These are phyloP conservation scores for Candida xiaguanensis DNA, from an alignment of 805 yeast species.

Conservation along the genomic window DNA sequence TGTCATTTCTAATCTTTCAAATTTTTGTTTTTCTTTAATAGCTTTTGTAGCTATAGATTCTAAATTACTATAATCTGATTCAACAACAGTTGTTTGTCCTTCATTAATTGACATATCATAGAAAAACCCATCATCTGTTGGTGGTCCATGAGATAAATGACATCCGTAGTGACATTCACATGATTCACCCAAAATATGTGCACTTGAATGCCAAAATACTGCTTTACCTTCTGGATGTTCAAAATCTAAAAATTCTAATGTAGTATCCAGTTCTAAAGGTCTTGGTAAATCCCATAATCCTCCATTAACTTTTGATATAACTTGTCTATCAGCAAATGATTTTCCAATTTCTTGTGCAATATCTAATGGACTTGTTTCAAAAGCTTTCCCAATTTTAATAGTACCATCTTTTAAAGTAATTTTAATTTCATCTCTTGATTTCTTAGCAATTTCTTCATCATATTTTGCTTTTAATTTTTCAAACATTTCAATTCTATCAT, in stretches of 20 bases:
- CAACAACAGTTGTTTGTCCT: constrained; percentile 68
- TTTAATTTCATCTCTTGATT: constrained; percentile 57
- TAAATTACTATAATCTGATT: constrained; percentile 76
- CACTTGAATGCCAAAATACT: constrained; percentile 99
- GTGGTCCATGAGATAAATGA: constrained; percentile 86
- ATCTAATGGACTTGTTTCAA: constrained; percentile 86
- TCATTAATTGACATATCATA: constrained; percentile 88
- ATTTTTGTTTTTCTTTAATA: constrained; percentile 91
- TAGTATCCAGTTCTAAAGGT: constrained; percentile 73
- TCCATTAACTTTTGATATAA: constrained; percentile 88
- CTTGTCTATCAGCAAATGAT: constrained; percentile 83
- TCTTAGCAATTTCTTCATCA: constrained; percentile 65
- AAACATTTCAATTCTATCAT: constrained; percentile 72
- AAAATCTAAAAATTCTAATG: constrained; percentile 82
- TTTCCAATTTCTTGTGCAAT: constrained; percentile 83
- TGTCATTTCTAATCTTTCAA: constrained; percentile 87
- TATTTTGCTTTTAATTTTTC: constrained; percentile 75
- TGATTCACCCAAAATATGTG: constrained; percentile 97
- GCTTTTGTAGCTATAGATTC: constrained; percentile 87
- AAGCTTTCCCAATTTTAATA: constrained; percentile 70
- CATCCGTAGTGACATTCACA: constrained; percentile 96
- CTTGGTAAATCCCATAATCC: constrained; percentile 93
- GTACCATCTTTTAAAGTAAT: constrained; percentile 87
- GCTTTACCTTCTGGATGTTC: constrained; percentile 91
- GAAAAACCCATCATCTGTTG: constrained; percentile 96